Percentiles rank a stretch among this genome's conserved stretches.
Evolutionary conservation across 306 rosid genomes (phyloP).

Genomic region (Prunus persica): Prunus_persica_NCBIv2 NC_034009.1:19491501-19492000

Average conservation of each 20-base stretch:
- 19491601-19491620: conserved; percentile 83
- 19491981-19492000: not conserved
- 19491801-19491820: not conserved
- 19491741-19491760: not conserved
- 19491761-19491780: not conserved
- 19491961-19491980: not conserved
- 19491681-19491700: conserved; percentile 42
- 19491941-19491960: not conserved
- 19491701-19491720: conserved; percentile 8
- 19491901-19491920: not conserved
- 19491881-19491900: not conserved
- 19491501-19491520: not conserved
- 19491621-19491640: conserved; percentile 77
- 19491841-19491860: not conserved
- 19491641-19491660: conserved; percentile 77
- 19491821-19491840: not conserved
- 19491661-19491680: conserved; percentile 84
- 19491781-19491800: not conserved
- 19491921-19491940: not conserved
- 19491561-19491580: conserved; percentile 23
- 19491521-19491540: not conserved
- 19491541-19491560: conserved; percentile 1
- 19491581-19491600: conserved; percentile 82
- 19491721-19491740: not conserved
- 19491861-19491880: not conserved